phyloP scores from a whole-genome alignment of 352 stramenopile genomes.

The Phytophthora sp. region DNA sequence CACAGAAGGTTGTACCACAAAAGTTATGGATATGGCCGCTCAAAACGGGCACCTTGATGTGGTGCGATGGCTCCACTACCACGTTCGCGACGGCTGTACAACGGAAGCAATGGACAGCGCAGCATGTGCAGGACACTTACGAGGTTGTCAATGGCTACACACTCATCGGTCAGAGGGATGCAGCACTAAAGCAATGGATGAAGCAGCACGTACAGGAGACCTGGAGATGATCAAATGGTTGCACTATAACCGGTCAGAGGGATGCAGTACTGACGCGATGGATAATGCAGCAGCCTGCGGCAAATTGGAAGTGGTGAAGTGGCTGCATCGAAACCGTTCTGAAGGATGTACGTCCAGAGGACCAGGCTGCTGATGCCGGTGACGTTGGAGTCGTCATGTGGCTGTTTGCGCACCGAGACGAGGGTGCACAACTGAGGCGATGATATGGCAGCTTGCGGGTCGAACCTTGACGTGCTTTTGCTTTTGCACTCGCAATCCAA shows the following conservation, averaged over 20 bases:
- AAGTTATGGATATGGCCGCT: not conserved
- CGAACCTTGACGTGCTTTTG: not conserved
- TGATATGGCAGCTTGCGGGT: no score
- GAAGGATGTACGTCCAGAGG: not conserved
- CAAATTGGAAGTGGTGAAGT: not conserved
- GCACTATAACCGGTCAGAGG: not conserved
- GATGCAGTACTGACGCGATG: not conserved
- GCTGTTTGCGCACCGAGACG: not conserved
- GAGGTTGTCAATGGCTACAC: not conserved
- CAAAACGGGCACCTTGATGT: slow-evolving; percentile 4
- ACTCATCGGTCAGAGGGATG: not conserved
- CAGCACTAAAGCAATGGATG: slow-evolving; percentile 7
- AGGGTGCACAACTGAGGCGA: not conserved
- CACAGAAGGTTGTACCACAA: not conserved
- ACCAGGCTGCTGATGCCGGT: not conserved
- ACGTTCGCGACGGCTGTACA: not conserved
- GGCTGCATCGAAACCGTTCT: not conserved
- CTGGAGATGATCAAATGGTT: slow-evolving; percentile 5
- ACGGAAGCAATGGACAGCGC: not conserved
- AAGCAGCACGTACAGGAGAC: not conserved
- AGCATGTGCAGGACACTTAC: not conserved
- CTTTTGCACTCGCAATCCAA: not conserved
- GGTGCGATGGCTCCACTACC: slow-evolving; percentile 4
- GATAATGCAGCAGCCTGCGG: not conserved
- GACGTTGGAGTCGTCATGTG: not conserved